Evolutionary conservation across 164 flowering plant genomes (phyloP), one percentile per base, ranked within the genome.

Genomic region (Magnolia sinica): DNA sequence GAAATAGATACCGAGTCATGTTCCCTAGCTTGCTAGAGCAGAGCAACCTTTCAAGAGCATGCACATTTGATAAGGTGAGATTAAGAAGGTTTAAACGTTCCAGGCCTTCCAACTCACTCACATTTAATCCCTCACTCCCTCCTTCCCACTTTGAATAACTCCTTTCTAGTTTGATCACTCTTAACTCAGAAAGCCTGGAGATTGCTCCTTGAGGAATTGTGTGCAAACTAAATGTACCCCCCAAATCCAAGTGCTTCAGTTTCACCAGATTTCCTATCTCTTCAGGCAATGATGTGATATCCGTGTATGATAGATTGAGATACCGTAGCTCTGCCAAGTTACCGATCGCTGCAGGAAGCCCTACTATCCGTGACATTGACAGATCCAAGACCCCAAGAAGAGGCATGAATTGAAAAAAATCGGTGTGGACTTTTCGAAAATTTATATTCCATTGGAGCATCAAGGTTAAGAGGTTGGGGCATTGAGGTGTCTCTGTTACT

Each of bases 241-340:
- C 29, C 6, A 37, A 37, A 0, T 59, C n/a, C 70, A 80, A 76
- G 37, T 50, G 69, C 69, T 73, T 68, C 22, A 80, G 50, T 2
- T 70, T 76, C 52, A 18, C 55, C 65, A 80, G 22, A 20, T 23
- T 50, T 20, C 27, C 66, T 0, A 76, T 20, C 58, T 75, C 81
- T 68, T 0, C 2, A 2, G 76, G 78, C 71, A 74, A 20, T 31
- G 29, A 7, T 75, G 5, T 8, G 61, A 79, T 72, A 10, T 8
- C 6, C 13, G 82, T 76, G 7, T n/a, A 0, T 3, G 68, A 66
- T 3, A 79, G 45, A 73, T 76, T 37, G 11, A 79, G 78, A 37
- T 37, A 37, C 3, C 45, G 4, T 37, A 37, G 45, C 3, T 37
- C 45, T 37, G 7, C 6, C 45, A 37, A 37, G 4, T 37, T 4